These are phyloP conservation scores for Pythium brassicae DNA, from an alignment of 352 stramenopile genomes.

Conservation along the genomic window DNA sequence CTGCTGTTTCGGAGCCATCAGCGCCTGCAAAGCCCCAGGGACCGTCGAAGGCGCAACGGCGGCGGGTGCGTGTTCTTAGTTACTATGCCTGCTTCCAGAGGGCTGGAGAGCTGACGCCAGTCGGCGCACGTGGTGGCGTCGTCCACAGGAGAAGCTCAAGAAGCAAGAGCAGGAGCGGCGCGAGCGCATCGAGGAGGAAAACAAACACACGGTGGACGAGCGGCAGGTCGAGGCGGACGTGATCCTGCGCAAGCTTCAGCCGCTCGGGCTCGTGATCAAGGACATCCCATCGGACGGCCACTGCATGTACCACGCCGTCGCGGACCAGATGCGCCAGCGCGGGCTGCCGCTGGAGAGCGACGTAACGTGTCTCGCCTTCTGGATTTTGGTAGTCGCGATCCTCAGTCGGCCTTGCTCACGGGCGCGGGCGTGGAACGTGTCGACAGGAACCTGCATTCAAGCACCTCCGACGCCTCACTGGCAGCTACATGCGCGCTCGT, in stretches of 20 bases:
- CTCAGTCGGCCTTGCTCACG: background rate
- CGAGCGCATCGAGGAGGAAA: slow-evolving; percentile 74
- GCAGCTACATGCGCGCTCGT: slow-evolving; percentile 78
- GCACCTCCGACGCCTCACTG: slow-evolving; percentile 63
- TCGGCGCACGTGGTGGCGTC: too few species aligned
- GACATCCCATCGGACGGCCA: slow-evolving; percentile 96
- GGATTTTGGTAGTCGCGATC: background rate
- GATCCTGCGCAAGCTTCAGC: slow-evolving; percentile 56
- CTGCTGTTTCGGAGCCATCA: background rate
- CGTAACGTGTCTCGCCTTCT: slow-evolving; percentile 5
- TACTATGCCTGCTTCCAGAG: background rate
- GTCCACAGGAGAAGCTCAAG: slow-evolving; percentile 60
- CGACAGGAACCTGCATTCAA: slow-evolving; percentile 43
- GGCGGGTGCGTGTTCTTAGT: slow-evolving; percentile 22
- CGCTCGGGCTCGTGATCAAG: slow-evolving; percentile 68
- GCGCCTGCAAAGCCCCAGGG: slow-evolving; percentile 23
- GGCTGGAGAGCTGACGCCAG: background rate
- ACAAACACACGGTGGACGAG: slow-evolving; percentile 74
- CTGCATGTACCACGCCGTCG: slow-evolving; percentile 97
- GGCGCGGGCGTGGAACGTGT: background rate
- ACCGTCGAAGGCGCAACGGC: slow-evolving; percentile 66
- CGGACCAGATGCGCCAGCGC: slow-evolving; percentile 83
- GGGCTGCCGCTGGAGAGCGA: slow-evolving; percentile 16
- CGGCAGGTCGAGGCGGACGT: slow-evolving; percentile 79
- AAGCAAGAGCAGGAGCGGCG: slow-evolving; percentile 65